Conservation (phyloP, 352 stramenopile species). For the Saprolegnia parasitica region DNA sequence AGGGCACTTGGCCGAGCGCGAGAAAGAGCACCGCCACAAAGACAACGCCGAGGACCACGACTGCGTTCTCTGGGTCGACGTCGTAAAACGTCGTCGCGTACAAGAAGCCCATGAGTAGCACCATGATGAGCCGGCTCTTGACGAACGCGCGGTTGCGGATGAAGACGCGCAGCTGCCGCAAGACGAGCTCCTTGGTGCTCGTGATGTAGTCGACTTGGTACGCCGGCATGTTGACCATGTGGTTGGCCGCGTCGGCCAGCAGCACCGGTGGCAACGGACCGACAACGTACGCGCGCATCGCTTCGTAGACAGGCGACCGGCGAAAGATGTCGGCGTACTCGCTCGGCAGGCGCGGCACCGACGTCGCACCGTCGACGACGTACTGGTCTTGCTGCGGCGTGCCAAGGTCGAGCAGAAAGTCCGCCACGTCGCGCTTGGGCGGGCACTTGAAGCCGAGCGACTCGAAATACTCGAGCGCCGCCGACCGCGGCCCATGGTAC, state of each 20-base stretch:
- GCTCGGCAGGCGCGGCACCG: slow-evolving; percentile 5
- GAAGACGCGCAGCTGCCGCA: slow-evolving; percentile 53
- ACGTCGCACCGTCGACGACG: neutral
- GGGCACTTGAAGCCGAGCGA: slow-evolving; percentile 37
- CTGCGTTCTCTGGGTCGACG: slow-evolving; percentile 32
- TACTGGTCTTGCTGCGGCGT: slow-evolving; percentile 21
- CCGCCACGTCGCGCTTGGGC: slow-evolving; percentile 49
- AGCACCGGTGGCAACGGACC: neutral
- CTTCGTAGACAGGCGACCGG: slow-evolving; percentile 35
- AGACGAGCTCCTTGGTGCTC: slow-evolving; percentile 34
- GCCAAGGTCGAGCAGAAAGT: slow-evolving; percentile 64
- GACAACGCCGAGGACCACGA: slow-evolving; percentile 58
- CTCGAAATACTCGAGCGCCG: slow-evolving; percentile 58
- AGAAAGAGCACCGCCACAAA: slow-evolving; percentile 60
- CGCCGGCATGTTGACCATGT: neutral
- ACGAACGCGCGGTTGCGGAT: slow-evolving; percentile 38
- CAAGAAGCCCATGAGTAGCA: slow-evolving; percentile 38
- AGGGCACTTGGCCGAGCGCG: slow-evolving; percentile 40
- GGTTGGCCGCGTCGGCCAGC: neutral
- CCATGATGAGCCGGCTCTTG: slow-evolving; percentile 34
- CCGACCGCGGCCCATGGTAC: slow-evolving; percentile 62
- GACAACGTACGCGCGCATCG: slow-evolving; percentile 29
- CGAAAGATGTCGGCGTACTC: slow-evolving; percentile 28
- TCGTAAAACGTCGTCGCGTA: slow-evolving; percentile 42
- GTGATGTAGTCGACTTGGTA: slow-evolving; percentile 19